Evolutionary conservation across 805 yeast genomes (phyloP).

Genomic region (Nakazawaea ishiwadae): DNA sequence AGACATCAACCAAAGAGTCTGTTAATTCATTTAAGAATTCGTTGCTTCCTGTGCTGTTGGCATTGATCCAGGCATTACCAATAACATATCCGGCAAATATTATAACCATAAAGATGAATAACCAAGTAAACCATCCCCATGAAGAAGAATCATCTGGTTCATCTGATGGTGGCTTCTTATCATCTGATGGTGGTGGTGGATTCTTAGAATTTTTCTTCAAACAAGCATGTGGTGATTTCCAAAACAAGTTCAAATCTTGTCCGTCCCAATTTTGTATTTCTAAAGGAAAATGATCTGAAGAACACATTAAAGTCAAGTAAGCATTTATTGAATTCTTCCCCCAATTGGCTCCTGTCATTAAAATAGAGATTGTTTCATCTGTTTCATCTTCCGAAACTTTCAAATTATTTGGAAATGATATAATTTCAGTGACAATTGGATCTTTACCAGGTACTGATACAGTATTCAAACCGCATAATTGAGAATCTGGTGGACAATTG

Average conservation of each 20-base stretch:
- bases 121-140: slow-evolving; percentile 82
- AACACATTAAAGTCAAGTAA: slow-evolving; percentile 43
- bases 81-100: slow-evolving; percentile 67
- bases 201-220: slow-evolving; percentile 20
- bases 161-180: slow-evolving; percentile 10
- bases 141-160: slow-evolving; percentile 36
- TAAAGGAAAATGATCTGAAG: slow-evolving; percentile 24
- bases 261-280: slow-evolving; percentile 34
- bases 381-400: slow-evolving; percentile 20
- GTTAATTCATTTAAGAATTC: slow-evolving; percentile 70
- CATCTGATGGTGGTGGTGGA: slow-evolving; percentile 22
- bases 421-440: slow-evolving; percentile 52
- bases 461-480: slow-evolving; percentile 70
- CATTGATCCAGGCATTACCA: slow-evolving; percentile 72
- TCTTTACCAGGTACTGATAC: slow-evolving; percentile 46
- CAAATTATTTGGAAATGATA: slow-evolving; percentile 47
- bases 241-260: slow-evolving; percentile 22
- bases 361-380: slow-evolving; percentile 13
- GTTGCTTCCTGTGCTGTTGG: slow-evolving; percentile 65
- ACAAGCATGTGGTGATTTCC: slow-evolving; percentile 38
- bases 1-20: slow-evolving; percentile 58
- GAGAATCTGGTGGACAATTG: slow-evolving; percentile 66
- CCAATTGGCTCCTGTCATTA: slow-evolving; percentile 38
- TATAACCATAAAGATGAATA: slow-evolving; percentile 70
- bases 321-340: slow-evolving; percentile 34